Evolutionary conservation across 164 flowering plant genomes (phyloP).

Genomic region (Annona squamosa): DNA sequence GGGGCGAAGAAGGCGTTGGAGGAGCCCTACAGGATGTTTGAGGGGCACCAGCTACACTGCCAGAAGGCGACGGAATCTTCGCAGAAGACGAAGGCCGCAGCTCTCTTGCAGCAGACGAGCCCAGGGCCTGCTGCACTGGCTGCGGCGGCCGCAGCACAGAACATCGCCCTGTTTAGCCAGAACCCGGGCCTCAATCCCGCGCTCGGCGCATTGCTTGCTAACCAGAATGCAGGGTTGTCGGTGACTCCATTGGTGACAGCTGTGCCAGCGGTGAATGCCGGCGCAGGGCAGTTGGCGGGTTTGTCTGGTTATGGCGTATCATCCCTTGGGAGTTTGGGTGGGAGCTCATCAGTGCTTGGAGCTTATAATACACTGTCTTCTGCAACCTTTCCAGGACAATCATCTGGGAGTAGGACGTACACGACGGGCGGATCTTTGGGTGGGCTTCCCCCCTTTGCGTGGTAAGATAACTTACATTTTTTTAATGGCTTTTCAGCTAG

Average conservation of each 20-base stretch:
- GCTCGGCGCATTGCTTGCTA: conserved; percentile 24
- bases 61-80: conserved; percentile 31
- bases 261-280: background rate
- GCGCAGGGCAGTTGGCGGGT: background rate
- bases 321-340: conserved; percentile 14
- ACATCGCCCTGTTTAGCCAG: conserved; percentile 21
- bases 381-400: conserved; percentile 18
- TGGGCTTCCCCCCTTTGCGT: conserved; percentile 26
- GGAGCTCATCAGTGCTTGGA: conserved; percentile 21
- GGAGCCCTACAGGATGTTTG: conserved; percentile 40
- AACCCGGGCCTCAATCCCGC: conserved; percentile 26
- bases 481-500: background rate
- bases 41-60: conserved; percentile 42
- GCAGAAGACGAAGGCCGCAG: conserved; percentile 13
- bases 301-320: background rate
- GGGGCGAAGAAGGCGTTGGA: conserved; percentile 38
- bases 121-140: conserved; percentile 21
- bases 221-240: conserved; percentile 7
- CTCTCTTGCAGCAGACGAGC: conserved; percentile 5
- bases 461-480: conserved; percentile 25
- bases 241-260: conserved; percentile 21
- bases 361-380: conserved; percentile 14
- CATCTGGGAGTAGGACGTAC: conserved; percentile 10
- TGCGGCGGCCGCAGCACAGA: conserved; percentile 31
- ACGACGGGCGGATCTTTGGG: conserved; percentile 22